Conservation (phyloP, 2,329 filamentous ascomycete genomes). For the Pseudogymnoascus sp. region DNA sequence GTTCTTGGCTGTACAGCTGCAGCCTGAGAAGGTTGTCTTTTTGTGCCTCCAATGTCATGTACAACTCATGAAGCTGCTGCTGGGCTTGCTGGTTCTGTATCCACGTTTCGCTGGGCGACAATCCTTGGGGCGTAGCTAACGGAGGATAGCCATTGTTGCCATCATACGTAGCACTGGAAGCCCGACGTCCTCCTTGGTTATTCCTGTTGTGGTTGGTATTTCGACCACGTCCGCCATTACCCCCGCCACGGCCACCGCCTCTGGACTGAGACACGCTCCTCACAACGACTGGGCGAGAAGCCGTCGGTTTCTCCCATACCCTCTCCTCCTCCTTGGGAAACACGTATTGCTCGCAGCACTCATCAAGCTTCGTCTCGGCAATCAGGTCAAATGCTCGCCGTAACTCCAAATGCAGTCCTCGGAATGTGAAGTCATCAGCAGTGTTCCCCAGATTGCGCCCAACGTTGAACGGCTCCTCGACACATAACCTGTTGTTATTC, state of each 20-base stretch:
- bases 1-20: slow-evolving; percentile 40
- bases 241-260: slow-evolving; percentile 23
- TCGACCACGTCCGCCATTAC: slow-evolving; percentile 20
- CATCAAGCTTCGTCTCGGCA: slow-evolving; percentile 66
- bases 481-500: slow-evolving; percentile 77
- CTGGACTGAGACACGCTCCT: slow-evolving; percentile 55
- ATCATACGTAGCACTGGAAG: slow-evolving; percentile 27
- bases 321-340: slow-evolving; percentile 72
- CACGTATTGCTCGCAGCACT: slow-evolving; percentile 80
- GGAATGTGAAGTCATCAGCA: slow-evolving; percentile 88
- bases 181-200: slow-evolving; percentile 19
- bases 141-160: slow-evolving; percentile 19
- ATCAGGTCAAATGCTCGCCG: slow-evolving; percentile 80
- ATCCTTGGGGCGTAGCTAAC: slow-evolving; percentile 17
- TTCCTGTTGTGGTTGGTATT: slow-evolving; percentile 23
- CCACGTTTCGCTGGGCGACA: slow-evolving; percentile 27
- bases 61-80: slow-evolving; percentile 29
- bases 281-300: slow-evolving; percentile 46
- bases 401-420: slow-evolving; percentile 82
- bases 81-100: slow-evolving; percentile 26
- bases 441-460: slow-evolving; percentile 89
- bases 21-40: slow-evolving; percentile 36
- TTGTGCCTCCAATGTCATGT: slow-evolving; percentile 34
- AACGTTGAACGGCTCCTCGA: slow-evolving; percentile 94
- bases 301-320: slow-evolving; percentile 48